Evolutionary conservation across 176 grass and related monocot genomes (phyloP).

Genomic region (Puccinellia tenuiflora): DNA sequence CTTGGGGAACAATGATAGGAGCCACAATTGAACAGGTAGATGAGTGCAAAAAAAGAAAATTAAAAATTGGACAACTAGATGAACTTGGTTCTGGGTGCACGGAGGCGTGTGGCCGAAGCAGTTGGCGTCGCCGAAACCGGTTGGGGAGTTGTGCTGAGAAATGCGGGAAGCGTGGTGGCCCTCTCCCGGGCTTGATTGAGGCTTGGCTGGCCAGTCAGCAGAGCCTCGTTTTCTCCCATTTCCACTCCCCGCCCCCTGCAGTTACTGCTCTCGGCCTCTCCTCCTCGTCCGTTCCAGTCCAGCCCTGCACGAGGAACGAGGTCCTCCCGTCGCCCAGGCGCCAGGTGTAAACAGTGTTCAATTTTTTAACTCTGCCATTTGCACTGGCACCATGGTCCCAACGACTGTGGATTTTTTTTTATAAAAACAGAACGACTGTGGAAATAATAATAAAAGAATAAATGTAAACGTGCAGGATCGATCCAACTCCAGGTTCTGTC

Average conservation of each 20-base stretch:
- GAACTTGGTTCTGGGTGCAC: not conserved
- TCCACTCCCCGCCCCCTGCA: not conserved
- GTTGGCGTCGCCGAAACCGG: not conserved
- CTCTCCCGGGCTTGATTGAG: too few relatives aligned
- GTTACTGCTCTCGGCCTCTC: not conserved
- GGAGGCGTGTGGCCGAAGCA: not conserved
- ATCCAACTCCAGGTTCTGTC: too few relatives aligned
- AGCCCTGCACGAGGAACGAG: not conserved
- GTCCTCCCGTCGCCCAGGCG: not conserved
- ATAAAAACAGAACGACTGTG: too few relatives aligned
- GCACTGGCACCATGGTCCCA: too few relatives aligned
- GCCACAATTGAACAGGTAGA: too few relatives aligned
- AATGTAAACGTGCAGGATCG: too few relatives aligned
- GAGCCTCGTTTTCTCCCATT: not conserved
- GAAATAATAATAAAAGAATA: too few relatives aligned
- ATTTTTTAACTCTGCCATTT: not conserved
- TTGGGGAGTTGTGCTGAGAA: not conserved
- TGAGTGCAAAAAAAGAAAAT: too few relatives aligned
- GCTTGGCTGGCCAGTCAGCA: too few relatives aligned
- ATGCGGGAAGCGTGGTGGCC: conserved; percentile 6
- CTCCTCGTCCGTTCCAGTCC: fast-evolving
- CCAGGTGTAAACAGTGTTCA: too few relatives aligned
- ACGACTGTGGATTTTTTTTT: not conserved
- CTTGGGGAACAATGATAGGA: too few relatives aligned
- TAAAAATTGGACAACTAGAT: too few relatives aligned